Conservation (phyloP, 768 basidiomycete species). For the Suillus paluster region DNA sequence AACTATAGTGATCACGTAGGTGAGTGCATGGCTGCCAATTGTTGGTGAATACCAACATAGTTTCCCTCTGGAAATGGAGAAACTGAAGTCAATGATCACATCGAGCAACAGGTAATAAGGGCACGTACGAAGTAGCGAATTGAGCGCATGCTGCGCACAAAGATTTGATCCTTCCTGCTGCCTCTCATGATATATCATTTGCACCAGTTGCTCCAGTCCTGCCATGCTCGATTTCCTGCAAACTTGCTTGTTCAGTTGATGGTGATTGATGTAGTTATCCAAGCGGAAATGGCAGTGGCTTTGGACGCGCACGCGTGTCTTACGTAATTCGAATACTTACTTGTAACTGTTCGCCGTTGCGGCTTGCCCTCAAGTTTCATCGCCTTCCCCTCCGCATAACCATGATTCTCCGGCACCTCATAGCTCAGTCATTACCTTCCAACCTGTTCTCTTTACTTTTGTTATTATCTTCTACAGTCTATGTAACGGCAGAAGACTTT, state of each 20-base stretch:
- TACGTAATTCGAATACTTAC: conserved; percentile 23
- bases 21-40: conserved; percentile 5
- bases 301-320: conserved; percentile 37
- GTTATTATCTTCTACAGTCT: conserved; percentile 24
- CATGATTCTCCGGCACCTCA: conserved; percentile 27
- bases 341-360: background rate
- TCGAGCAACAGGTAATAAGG: background rate
- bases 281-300: conserved; percentile 10
- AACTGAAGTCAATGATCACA: conserved; percentile 33
- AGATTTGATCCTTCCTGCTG: conserved; percentile 82
- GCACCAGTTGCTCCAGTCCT: conserved; percentile 55
- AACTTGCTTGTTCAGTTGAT: conserved; percentile 11
- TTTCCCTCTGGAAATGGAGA: conserved; percentile 43
- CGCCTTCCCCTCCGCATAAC: conserved; percentile 6
- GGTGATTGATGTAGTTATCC: conserved; percentile 15
- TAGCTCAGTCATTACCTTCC: background rate
- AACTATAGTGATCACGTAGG: conserved; percentile 52
- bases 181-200: conserved; percentile 75
- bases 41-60: conserved; percentile 45
- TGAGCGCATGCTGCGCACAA: conserved; percentile 87
- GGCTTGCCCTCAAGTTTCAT: background rate
- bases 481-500: conserved; percentile 46
- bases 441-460: conserved; percentile 19
- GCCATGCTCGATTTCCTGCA: conserved; percentile 48
- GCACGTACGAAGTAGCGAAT: conserved; percentile 70